phyloP scores from a whole-genome alignment of 225 moss, liverwort and hornwort genomes.

The Anthoceros angustus region DNA sequence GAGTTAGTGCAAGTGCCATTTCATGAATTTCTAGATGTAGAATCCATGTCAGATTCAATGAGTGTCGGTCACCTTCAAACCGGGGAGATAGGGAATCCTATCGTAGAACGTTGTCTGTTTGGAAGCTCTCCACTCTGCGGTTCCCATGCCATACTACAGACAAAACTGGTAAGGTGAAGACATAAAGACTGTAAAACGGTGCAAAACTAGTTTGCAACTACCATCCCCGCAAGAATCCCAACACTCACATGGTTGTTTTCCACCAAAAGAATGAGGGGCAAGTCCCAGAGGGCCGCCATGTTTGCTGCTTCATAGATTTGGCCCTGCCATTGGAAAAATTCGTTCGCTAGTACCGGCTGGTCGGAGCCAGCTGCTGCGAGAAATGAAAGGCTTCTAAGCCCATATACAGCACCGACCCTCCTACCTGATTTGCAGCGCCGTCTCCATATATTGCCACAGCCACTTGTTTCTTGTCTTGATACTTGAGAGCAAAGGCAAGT shows the following conservation, averaged over 20 bases:
- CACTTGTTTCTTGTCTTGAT: constrained; percentile 58
- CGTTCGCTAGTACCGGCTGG: background rate
- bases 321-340: constrained; percentile 27
- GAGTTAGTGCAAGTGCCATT: background rate
- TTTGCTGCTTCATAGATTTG: constrained; percentile 85
- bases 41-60: background rate
- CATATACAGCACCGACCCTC: background rate
- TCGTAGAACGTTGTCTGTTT: constrained; percentile 75
- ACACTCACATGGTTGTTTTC: constrained; percentile 90
- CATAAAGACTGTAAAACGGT: background rate
- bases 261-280: constrained; percentile 76
- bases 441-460: constrained; percentile 74
- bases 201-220: background rate
- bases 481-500: constrained; percentile 71
- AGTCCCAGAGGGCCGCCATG: constrained; percentile 61
- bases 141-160: constrained; percentile 90
- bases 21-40: background rate
- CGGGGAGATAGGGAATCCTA: constrained; percentile 63
- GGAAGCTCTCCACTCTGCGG: constrained; percentile 77
- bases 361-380: background rate
- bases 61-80: constrained; percentile 51
- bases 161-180: constrained; percentile 2
- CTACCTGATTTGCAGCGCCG: constrained; percentile 93
- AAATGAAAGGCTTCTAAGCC: background rate
- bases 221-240: background rate